Evolutionary conservation across 495 filamentous ascomycete species (phyloP), one percentile per base, ranked within the genome.

Genomic region (Annulohypoxylon moriforme): DNA sequence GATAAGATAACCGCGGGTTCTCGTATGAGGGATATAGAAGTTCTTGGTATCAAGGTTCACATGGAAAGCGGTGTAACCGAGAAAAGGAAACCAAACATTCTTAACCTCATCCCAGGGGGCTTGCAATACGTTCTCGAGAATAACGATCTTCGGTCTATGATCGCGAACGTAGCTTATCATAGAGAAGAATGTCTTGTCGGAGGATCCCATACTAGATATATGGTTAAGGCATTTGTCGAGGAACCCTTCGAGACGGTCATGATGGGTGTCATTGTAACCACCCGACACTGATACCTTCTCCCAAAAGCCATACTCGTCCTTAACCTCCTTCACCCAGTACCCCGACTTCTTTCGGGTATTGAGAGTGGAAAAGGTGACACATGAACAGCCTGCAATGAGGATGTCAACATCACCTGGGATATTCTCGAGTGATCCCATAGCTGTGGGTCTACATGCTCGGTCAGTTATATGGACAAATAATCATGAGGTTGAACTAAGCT

Each of bases 1-100:
- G 29, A 93, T 77, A 76, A 95, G 85, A 73, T 96, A 97, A 4
- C 89, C 88, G 46, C 93, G 85, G 33, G 83, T 82, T 0, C 93
- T 83, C 4, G 93, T 97, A 38, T 97, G 93, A 0, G 93, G 93
- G 2, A 96, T 80, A 52, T 93, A 94, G 74, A 86, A 95, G 0
- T 92, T 73, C 75, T 95, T 96, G 1, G 89, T 90, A 71, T 97
- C 92, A 0, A 92, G 72, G 2, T 46, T 69, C 4, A 76, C 65
- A 13, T 78, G 80, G 4, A 68, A 66, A 1, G 84, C 82, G 1
- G 81, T 71, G 74, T 96, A 97, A 13, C 84, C 86, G 20, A 88
- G 78, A 4, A 79, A 76, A 0, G 79, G 69, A 77, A 89, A 89
- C 24, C 84, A 76, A 0, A 71, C 36, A 0, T 78, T 46, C 11